These are phyloP conservation scores for Emergomyces pasteurianus DNA, from an alignment of 2,329 filamentous ascomycete species.

Conservation along the genomic window DNA sequence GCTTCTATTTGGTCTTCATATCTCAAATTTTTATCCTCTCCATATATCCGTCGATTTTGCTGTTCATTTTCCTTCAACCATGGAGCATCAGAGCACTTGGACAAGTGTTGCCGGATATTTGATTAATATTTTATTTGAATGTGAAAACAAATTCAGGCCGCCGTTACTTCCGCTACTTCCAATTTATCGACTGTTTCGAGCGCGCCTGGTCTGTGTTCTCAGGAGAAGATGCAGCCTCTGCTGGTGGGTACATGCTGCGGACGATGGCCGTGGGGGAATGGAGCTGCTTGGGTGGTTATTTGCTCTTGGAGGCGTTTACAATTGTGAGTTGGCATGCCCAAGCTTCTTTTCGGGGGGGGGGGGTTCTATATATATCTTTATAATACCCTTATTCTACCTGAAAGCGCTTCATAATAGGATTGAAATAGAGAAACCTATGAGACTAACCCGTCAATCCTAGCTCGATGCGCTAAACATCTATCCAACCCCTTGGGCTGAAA, in stretches of 20 bases:
- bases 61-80: neutral
- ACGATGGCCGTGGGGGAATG: slow-evolving; percentile 45
- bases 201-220: slow-evolving; percentile 36
- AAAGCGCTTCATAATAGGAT: neutral
- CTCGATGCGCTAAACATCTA: slow-evolving; percentile 42
- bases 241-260: slow-evolving; percentile 23
- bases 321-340: slow-evolving; percentile 37
- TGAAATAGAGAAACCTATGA: slow-evolving; percentile 12
- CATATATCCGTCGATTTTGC: neutral
- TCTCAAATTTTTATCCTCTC: neutral
- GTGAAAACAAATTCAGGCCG: too few relatives aligned
- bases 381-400: neutral
- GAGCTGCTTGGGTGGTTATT: slow-evolving; percentile 54
- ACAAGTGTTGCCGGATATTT: neutral
- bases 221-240: slow-evolving; percentile 13
- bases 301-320: slow-evolving; percentile 53
- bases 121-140: neutral
- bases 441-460: slow-evolving; percentile 24
- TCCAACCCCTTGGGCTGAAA: slow-evolving; percentile 29
- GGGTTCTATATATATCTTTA: neutral
- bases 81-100: neutral
- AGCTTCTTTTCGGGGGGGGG: neutral
- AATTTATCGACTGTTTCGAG: slow-evolving; percentile 51
- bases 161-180: slow-evolving; percentile 56
- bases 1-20: neutral